Conservation (phyloP, 2,329 filamentous ascomycete genomes). For the Bipolaris zeicola region DNA sequence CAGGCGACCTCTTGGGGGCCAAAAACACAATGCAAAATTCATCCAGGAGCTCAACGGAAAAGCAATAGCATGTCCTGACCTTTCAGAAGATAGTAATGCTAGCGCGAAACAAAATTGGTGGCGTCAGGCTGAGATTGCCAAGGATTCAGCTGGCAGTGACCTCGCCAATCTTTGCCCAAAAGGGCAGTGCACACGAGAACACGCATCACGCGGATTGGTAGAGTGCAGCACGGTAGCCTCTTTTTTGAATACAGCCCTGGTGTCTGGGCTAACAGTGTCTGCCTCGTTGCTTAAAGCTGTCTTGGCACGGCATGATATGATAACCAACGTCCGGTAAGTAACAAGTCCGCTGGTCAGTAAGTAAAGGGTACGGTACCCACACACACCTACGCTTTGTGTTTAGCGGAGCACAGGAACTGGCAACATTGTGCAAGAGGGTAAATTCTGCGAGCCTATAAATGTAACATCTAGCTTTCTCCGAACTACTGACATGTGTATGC, state of each 20-base stretch:
- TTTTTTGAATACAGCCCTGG: background rate
- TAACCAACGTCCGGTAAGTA: background rate
- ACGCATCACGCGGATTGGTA: background rate
- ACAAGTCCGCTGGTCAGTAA: background rate
- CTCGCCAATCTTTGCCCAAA: conserved; percentile 4
- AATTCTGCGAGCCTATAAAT: background rate
- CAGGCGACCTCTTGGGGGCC: conserved; percentile 8
- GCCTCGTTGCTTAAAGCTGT: background rate
- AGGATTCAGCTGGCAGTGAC: conserved; percentile 16
- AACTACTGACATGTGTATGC: background rate
- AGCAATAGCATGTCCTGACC: background rate
- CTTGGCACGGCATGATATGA: background rate
- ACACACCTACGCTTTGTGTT: background rate
- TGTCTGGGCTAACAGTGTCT: background rate
- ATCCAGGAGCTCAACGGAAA: conserved; percentile 2
- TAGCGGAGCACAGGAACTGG: background rate
- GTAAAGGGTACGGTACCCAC: background rate
- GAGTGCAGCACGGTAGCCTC: background rate
- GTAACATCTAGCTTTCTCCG: background rate
- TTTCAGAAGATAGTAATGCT: conserved; percentile 8
- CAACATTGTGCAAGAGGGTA: no score
- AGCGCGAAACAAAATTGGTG: conserved; percentile 20
- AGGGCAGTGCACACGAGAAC: conserved; percentile 10
- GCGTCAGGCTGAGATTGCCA: conserved; percentile 33
- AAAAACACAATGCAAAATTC: background rate